Conservation (phyloP, 345 rosid species). For the Syzygium aqueum region DNA sequence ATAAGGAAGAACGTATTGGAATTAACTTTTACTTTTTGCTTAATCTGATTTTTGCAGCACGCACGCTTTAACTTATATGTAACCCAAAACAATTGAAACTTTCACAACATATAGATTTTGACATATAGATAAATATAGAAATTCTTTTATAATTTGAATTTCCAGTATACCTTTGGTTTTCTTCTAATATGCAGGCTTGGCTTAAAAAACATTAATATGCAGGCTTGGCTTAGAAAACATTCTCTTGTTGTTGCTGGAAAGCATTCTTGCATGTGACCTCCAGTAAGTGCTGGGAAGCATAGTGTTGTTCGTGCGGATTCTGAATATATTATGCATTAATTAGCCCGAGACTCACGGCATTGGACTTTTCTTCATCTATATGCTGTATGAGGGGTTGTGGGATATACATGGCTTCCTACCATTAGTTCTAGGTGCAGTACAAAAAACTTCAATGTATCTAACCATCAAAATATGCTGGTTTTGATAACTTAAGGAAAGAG, state of each 20-base stretch:
- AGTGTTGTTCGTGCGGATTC: neutral
- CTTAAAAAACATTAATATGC: neutral
- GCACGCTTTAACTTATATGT: neutral
- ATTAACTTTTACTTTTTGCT: neutral
- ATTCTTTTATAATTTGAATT: no score
- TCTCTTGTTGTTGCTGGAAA: neutral
- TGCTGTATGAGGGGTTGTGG: neutral
- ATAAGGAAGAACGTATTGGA: neutral
- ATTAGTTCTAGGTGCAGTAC: neutral
- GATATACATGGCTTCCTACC: neutral
- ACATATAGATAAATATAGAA: neutral
- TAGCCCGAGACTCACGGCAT: neutral
- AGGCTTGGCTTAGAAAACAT: neutral
- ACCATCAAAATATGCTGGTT: neutral
- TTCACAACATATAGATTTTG: neutral
- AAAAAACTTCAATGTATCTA: neutral
- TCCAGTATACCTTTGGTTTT: neutral
- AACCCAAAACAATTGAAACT: neutral
- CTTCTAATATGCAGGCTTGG: neutral
- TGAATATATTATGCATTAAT: neutral
- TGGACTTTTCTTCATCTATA: neutral
- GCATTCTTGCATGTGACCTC: neutral
- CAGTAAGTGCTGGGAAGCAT: neutral
- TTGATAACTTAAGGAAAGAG: neutral
- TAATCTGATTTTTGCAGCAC: neutral